phyloP scores from a whole-genome alignment of 176 grass and related monocot genomes.

The Bothriochloa decipiens region DNA sequence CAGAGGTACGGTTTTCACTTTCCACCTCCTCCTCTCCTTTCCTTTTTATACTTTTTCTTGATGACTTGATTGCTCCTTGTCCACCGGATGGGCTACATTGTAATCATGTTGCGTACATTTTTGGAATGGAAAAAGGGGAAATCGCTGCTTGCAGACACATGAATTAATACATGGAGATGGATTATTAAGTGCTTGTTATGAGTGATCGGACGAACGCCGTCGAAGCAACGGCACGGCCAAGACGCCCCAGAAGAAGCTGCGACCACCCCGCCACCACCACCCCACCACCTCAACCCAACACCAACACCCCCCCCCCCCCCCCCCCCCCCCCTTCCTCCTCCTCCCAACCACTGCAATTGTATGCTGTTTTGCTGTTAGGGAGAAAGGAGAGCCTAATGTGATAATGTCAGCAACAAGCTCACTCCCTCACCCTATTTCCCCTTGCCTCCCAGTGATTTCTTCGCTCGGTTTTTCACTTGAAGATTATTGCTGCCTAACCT shows the following conservation, averaged over 20 bases:
- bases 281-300: too few relatives aligned
- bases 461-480: neutral
- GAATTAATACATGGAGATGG: neutral
- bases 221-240: conserved; percentile 24
- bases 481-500: neutral
- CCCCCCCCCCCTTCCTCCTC: too few relatives aligned
- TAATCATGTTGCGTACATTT: conserved; percentile 13
- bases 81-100: neutral
- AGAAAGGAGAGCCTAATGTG: neutral
- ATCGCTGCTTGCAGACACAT: neutral
- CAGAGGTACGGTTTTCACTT: conserved; percentile 43
- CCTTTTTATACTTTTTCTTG: neutral
- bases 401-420: neutral
- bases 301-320: too few relatives aligned
- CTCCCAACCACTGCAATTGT: conserved; percentile 36
- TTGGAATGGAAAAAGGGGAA: neutral
- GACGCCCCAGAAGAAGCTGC: neutral
- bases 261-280: conserved; percentile 27
- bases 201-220: conserved; percentile 28
- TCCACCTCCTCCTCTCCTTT: conserved; percentile 31
- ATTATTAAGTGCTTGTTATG: neutral
- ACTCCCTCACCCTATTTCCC: neutral
- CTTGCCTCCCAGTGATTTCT: neutral
- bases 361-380: conserved; percentile 31
- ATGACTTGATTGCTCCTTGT: conserved; percentile 26